Evolutionary conservation across 2,329 filamentous ascomycete species (phyloP).

Genomic region (Apiospora phragmitis): DNA sequence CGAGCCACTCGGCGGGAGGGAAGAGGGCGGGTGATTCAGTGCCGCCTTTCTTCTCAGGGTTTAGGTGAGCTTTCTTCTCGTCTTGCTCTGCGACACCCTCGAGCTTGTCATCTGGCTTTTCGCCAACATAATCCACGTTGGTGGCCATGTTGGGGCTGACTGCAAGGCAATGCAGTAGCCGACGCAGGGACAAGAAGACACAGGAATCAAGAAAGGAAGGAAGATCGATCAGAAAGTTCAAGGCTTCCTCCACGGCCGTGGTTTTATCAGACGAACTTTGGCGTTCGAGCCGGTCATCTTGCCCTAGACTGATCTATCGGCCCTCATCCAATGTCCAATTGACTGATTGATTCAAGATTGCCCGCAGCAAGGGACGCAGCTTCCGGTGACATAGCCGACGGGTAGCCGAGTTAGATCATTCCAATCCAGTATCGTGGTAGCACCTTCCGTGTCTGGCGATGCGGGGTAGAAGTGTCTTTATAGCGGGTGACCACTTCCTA

Average conservation of each 20-base stretch:
- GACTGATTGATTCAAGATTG: background rate
- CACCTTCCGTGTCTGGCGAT: conserved; percentile 1
- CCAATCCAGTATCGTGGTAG: background rate
- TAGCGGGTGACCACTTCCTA: background rate
- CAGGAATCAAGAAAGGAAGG: too few relatives aligned
- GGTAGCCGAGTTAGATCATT: background rate
- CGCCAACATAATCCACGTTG: background rate
- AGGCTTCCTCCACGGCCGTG: background rate
- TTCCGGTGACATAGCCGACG: background rate
- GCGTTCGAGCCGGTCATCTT: background rate
- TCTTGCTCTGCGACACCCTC: background rate
- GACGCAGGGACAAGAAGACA: background rate
- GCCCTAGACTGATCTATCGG: background rate
- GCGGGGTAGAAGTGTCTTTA: background rate
- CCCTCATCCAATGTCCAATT: background rate
- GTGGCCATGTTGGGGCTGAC: background rate
- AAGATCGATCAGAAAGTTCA: background rate
- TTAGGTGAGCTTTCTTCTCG: background rate
- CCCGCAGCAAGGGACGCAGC: background rate
- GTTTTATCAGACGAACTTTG: background rate
- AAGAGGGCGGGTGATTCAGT: background rate
- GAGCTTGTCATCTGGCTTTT: background rate
- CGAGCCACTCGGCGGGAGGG: conserved; percentile 23
- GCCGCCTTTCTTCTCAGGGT: background rate
- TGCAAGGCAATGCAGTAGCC: background rate